Percentiles rank a stretch among this genome's conserved stretches.
phyloP scores from a whole-genome alignment of 1,139 yeast species.

The Hanseniaspora gamundiae region DNA sequence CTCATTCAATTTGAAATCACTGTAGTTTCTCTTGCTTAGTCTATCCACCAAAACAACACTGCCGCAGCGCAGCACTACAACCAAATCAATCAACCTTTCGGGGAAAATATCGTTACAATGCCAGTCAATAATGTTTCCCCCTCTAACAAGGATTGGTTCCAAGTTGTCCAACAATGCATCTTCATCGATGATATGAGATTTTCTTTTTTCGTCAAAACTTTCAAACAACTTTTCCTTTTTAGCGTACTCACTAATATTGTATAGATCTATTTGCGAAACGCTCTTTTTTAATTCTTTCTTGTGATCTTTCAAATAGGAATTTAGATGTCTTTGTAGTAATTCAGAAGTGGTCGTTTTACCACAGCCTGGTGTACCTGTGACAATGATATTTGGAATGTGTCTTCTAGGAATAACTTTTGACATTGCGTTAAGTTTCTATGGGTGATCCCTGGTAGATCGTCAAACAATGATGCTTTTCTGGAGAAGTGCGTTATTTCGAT shows the following conservation, averaged over 20 bases:
- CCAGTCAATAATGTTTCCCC: conserved; percentile 91
- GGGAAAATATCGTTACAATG: conserved; percentile 95
- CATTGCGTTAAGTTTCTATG: background rate
- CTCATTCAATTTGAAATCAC: conserved; percentile 72
- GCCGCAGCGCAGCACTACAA: conserved; percentile 74
- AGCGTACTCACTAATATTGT: conserved; percentile 72
- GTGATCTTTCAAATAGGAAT: background rate
- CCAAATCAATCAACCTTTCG: conserved; percentile 81
- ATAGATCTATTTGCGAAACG: conserved; percentile 36
- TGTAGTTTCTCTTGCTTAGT: conserved; percentile 59
- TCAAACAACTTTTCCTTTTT: conserved; percentile 65
- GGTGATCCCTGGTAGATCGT: too few species aligned
- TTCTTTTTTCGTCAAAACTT: conserved; percentile 76
- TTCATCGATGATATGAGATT: conserved; percentile 84
- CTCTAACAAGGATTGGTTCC: conserved; percentile 66
- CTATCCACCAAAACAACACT: conserved; percentile 65
- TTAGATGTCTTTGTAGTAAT: conserved; percentile 39
- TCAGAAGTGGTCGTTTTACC: conserved; percentile 87
- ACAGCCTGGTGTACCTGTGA: conserved; percentile 97
- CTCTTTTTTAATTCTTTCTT: background rate
- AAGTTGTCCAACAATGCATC: conserved; percentile 73
- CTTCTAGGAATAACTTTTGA: conserved; percentile 12
- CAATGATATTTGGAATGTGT: conserved; percentile 58
- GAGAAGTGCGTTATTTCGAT: too few species aligned
- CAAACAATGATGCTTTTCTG: too few species aligned